Base-by-base conservation (phyloP, 1,284 basidiomycete species). In the Pascua guehoae region DNA sequence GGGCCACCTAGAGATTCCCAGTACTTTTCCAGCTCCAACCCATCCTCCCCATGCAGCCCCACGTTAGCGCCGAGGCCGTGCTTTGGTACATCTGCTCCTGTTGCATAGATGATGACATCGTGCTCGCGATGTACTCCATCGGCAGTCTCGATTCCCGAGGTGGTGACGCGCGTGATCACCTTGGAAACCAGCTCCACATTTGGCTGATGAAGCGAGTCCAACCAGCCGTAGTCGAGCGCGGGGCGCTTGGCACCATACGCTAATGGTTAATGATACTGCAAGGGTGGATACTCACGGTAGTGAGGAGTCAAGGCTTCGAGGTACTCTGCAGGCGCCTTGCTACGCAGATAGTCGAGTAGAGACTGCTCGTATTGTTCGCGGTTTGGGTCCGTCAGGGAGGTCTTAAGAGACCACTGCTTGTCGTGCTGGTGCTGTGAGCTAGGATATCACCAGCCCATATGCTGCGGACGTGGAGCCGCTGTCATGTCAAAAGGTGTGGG, bases 41-140 rank as follows among this genome's bases (percentile, higher is more conserved):
- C 42, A 38, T 38, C 38, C 44, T 47, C 39, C 17, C 51, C 51
- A 24, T 16, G 24, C 43, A 53, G 39, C 17, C 38, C 16, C 8
- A 17, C 36, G 14, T 47, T 53, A 10, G 44, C 51, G 9, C 44
- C 51, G 11, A 53, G 39, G 18, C 51, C 51, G 36, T 51, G 50
- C 16, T 42, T n/a, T 7, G 41, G 41, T 3, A 51, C 37, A 16
- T 51, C 50, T 5, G 41, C 38, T 8, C 50, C 50, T 5, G 51
- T 53, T 14, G 51, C 51, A 39, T 47, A 53, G 24, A 53, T 45
- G 39, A 53, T 53, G 38, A 53, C 38, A 45, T 53, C 51, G 51
- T 47, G 46, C 32, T 53, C 51, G 18, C 50, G 32, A 42, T 47
- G 51, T 45, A 47, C 17, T 12, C 44, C 51, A 44, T 53, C 45